Percentiles rank a stretch among this genome's conserved stretches.
These are phyloP conservation scores for Macrophomina tecta DNA, from an alignment of 2,329 filamentous ascomycete species.

Conservation along the genomic window DNA sequence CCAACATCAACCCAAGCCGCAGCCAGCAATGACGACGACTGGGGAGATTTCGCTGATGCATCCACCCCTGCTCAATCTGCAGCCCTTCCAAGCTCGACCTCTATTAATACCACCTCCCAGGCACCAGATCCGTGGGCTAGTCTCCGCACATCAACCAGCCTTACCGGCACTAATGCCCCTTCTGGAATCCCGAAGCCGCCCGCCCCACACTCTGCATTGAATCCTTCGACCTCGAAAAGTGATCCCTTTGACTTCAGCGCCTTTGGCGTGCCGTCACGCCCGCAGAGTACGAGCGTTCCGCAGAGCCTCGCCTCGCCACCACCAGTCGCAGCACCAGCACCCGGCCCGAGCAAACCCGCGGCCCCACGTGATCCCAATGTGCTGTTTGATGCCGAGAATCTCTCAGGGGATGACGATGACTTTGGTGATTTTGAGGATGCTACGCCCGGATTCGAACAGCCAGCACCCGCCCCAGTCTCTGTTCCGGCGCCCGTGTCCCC, in stretches of 20 bases:
- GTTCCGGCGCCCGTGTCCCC: background rate
- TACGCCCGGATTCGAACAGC: constrained; percentile 1
- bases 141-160: constrained; percentile 21
- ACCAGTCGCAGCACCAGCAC: background rate
- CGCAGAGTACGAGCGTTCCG: background rate
- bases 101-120: constrained; percentile 19
- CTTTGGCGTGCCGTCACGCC: constrained; percentile 21
- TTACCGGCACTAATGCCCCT: constrained; percentile 1
- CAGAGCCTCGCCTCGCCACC: background rate
- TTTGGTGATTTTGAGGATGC: constrained; percentile 44
- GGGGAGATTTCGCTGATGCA: constrained; percentile 49
- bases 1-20: constrained; percentile 13
- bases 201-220: constrained; percentile 9
- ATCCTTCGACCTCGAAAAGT: constrained; percentile 5
- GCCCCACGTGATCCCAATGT: constrained; percentile 43
- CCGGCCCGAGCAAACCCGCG: constrained; percentile 9
- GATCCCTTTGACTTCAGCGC: constrained; percentile 26
- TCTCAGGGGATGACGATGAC: constrained; percentile 41
- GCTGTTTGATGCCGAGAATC: constrained; percentile 48
- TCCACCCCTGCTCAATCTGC: constrained; percentile 31
- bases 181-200: background rate
- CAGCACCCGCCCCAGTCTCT: constrained; percentile 29
- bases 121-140: constrained; percentile 25
- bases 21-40: constrained; percentile 43
- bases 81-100: background rate